Conservation (phyloP, 2,329 filamentous ascomycete genomes). For the Fusarium devonianum region DNA sequence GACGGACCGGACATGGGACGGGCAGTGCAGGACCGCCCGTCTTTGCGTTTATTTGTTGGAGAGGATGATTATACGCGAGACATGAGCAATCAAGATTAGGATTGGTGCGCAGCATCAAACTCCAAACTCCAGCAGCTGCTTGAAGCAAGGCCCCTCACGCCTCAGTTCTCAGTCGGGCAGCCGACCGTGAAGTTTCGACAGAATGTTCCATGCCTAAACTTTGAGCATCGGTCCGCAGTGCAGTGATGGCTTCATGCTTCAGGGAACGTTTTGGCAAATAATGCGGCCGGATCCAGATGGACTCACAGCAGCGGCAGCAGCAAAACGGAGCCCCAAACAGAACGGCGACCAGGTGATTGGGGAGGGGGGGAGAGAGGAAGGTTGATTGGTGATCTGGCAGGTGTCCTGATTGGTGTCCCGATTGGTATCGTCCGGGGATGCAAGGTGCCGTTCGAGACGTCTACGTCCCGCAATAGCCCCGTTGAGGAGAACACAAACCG, state of each 20-base stretch:
- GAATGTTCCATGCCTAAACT: conserved; percentile 32
- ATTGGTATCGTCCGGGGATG: conserved; percentile 41
- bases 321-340: conserved; percentile 33
- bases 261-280: conserved; percentile 20
- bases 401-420: conserved; percentile 30
- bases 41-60: conserved; percentile 23
- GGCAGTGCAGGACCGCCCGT: conserved; percentile 20
- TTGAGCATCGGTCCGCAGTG: conserved; percentile 28
- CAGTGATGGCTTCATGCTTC: conserved; percentile 34
- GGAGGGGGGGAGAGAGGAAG: too few species aligned
- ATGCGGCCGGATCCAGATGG: conserved; percentile 31
- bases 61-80: conserved; percentile 20
- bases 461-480: conserved; percentile 38
- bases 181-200: conserved; percentile 33
- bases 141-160: conserved; percentile 21
- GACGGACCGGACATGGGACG: conserved; percentile 22
- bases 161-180: conserved; percentile 25
- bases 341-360: conserved; percentile 19
- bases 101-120: conserved; percentile 27
- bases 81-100: conserved; percentile 39
- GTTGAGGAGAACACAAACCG: conserved; percentile 36
- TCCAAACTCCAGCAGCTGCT: conserved; percentile 21
- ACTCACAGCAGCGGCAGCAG: conserved; percentile 26
- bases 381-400: conserved; percentile 32
- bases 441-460: conserved; percentile 43